Evolutionary conservation across 306 rosid genomes (phyloP).

Genomic region (Delonix regia): DNA sequence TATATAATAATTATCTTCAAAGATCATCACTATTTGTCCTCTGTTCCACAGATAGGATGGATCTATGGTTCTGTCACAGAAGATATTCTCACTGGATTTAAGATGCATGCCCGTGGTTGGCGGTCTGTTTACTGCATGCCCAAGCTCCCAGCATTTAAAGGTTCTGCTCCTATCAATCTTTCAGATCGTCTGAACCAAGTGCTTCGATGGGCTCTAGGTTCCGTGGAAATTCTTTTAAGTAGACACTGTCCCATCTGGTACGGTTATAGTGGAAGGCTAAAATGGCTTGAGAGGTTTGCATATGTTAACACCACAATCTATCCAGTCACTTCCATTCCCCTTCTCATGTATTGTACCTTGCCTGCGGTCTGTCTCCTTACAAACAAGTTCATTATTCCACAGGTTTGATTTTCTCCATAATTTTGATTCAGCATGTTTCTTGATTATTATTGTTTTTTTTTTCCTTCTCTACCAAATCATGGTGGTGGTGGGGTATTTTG

Average conservation of each 20-base stretch:
- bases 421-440: conserved; percentile 8
- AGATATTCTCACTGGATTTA: conserved; percentile 94
- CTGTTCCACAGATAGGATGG: conserved; percentile 81
- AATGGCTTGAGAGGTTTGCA: conserved; percentile 84
- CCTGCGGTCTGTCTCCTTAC: conserved; percentile 95
- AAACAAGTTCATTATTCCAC: conserved; percentile 91
- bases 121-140: conserved; percentile 89
- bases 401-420: conserved; percentile 57
- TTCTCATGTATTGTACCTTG: conserved; percentile 80
- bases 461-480: neutral
- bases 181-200: conserved; percentile 97
- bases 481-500: neutral
- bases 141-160: conserved; percentile 83
- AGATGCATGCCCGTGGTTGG: conserved; percentile 99
- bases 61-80: conserved; percentile 95
- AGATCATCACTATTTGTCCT: conserved; percentile 30
- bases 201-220: conserved; percentile 92
- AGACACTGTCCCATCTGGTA: conserved; percentile 95
- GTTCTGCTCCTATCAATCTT: conserved; percentile 94
- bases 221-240: conserved; percentile 88
- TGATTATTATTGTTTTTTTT: neutral
- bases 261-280: conserved; percentile 82
- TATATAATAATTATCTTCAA: neutral
- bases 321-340: conserved; percentile 84
- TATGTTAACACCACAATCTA: conserved; percentile 90